A percentile compares a stretch with the other conserved stretches of the same genome.
Conservation (phyloP, 129 eudicot species). For the Silybum marianum region DNA sequence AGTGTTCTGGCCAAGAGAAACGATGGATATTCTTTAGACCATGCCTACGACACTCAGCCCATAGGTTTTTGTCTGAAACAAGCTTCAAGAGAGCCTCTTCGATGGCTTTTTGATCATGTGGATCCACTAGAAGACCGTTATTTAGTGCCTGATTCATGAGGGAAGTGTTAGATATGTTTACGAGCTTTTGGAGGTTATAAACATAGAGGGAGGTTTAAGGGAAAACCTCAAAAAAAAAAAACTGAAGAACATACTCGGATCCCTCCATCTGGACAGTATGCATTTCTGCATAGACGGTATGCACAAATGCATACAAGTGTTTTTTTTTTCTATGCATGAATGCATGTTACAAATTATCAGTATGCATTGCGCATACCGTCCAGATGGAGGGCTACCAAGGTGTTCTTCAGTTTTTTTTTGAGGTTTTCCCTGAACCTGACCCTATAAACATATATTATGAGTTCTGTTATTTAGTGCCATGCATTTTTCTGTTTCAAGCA, state of each 20-base stretch:
- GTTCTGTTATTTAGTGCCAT: background rate
- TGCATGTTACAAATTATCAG: too few species aligned
- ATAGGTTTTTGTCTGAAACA: constrained; percentile 73
- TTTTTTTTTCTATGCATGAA: too few species aligned
- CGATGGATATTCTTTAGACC: constrained; percentile 76
- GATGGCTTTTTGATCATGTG: constrained; percentile 81
- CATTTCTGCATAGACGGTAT: too few species aligned
- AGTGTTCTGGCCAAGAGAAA: constrained; percentile 91
- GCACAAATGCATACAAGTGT: too few species aligned
- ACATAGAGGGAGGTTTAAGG: too few species aligned
- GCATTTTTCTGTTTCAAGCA: background rate
- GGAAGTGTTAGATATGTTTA: constrained; percentile 12
- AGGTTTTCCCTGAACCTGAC: too few species aligned
- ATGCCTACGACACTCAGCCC: constrained; percentile 73
- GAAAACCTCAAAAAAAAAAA: too few species aligned
- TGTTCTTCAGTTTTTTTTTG: too few species aligned
- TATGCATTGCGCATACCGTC: too few species aligned
- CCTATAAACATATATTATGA: background rate
- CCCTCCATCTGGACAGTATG: too few species aligned
- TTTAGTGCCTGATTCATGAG: constrained; percentile 60
- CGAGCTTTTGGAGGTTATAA: background rate
- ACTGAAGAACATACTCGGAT: too few species aligned
- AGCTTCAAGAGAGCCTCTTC: constrained; percentile 88
- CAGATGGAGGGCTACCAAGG: too few species aligned
- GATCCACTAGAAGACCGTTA: constrained; percentile 82